Evolutionary conservation across 2,329 filamentous ascomycete genomes (phyloP), one percentile per base, ranked within the genome.

Genomic region (Cercospora nicotianae): DNA sequence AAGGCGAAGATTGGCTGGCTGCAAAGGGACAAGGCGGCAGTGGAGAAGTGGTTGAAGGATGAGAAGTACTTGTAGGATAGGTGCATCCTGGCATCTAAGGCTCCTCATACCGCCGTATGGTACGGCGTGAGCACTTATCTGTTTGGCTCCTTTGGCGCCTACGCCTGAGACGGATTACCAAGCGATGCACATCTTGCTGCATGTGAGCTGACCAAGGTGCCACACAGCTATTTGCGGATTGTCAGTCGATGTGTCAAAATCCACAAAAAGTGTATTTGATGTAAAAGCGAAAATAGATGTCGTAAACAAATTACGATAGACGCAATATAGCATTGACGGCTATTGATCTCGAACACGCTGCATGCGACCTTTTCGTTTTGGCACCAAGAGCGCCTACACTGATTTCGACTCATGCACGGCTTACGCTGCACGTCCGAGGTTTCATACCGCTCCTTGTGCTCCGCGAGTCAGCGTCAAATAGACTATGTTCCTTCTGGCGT

Each of bases 1-100:
- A 87, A 87, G 69, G 93, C 93, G 65, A 98, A 97, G 87, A 86
- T 90, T 74, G 87, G 89, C 68, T 96, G 92, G 92, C 78, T 96
- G 65, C 82, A 88, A 79, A 87, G 93, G 67, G 94, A 97, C 79
- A 84, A 85, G 53, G 85, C 87, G 30, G 92, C 96, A 79, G 91
- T 97, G n/a, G 85, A 87, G 78, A 75, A 79, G 64, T 94, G 90
- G 90, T 81, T 92, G 71, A 87, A 87, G 80, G 83, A 86, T 75
- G 88, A 90, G 74, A 86, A 87, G 63, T 91, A 91, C 74, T 77
- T 87, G 74, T 79, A 75, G 60, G 5, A 20, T 18, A 12, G n/a
- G 5, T 10, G 8, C 45, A 20, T 10, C 42, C 5, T 10, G 45
- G 3, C 16, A 20, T 8, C n/a, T 20, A 8, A 2, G 18, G 8